A percentile compares a stretch with the other conserved stretches of the same genome.
These are phyloP conservation scores for Nymphaea colorata DNA, from an alignment of 164 flowering plant species.

Conservation along the genomic window DNA sequence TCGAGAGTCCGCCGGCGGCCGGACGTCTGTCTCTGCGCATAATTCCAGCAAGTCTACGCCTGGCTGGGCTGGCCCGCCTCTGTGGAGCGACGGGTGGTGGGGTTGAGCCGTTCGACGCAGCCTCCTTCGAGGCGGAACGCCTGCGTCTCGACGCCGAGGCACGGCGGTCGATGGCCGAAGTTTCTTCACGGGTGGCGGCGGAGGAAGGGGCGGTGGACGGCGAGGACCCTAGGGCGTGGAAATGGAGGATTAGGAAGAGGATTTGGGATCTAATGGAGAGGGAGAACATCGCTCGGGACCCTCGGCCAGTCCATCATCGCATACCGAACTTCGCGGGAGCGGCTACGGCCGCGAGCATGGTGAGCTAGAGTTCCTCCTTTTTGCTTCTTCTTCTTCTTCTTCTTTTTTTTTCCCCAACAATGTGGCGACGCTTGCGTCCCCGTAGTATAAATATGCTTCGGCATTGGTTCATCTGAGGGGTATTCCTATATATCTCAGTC, in stretches of 20 bases:
- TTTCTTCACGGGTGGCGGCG: constrained; percentile 14
- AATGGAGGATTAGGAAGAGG: constrained; percentile 77
- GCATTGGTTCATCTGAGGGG: too few species aligned
- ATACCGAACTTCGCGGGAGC: constrained; percentile 84
- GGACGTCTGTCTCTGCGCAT: background rate
- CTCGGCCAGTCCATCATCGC: constrained; percentile 86
- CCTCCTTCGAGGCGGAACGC: constrained; percentile 62
- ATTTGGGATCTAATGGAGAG: constrained; percentile 86
- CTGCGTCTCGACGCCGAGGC: constrained; percentile 50
- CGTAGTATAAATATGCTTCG: too few species aligned
- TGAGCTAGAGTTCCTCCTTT: background rate
- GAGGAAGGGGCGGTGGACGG: constrained; percentile 6
- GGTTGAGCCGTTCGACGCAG: constrained; percentile 29
- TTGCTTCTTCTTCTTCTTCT: too few species aligned
- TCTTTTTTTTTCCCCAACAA: background rate
- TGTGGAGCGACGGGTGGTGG: background rate
- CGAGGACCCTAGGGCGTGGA: constrained; percentile 72
- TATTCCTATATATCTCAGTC: too few species aligned
- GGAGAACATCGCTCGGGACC: constrained; percentile 59
- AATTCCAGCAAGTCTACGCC: background rate
- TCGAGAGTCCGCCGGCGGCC: background rate
- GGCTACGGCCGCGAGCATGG: constrained; percentile 41
- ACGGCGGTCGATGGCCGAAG: constrained; percentile 55
- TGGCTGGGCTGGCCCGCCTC: background rate
- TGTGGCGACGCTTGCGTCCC: background rate